These are phyloP conservation scores for Cryphonectria nitschkei DNA, from an alignment of 2,329 filamentous ascomycete species.

Conservation along the genomic window DNA sequence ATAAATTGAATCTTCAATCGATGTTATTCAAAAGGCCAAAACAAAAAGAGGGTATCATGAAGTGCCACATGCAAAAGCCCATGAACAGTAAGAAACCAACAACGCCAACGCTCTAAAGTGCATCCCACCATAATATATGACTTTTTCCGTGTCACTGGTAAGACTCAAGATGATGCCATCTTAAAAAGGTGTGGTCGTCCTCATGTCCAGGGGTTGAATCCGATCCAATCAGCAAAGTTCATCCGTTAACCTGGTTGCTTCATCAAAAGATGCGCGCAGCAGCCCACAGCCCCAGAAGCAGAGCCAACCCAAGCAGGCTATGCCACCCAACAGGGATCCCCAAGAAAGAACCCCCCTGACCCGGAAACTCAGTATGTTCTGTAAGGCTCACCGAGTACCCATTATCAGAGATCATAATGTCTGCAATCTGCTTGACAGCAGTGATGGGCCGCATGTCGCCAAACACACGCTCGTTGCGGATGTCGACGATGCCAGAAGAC, in stretches of 20 bases:
- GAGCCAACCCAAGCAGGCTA: neutral
- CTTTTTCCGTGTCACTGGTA: too few species aligned
- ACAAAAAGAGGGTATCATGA: neutral
- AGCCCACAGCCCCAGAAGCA: constrained; percentile 4
- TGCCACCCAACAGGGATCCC: constrained; percentile 12
- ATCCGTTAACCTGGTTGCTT: neutral
- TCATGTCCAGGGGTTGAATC: neutral
- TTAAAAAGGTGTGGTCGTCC: neutral
- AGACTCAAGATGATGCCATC: neutral
- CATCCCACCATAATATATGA: neutral
- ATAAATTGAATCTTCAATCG: neutral
- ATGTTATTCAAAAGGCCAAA: too few species aligned
- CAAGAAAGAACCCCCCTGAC: constrained; percentile 2
- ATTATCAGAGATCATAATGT: constrained; percentile 9
- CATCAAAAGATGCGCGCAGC: constrained; percentile 14
- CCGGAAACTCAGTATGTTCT: constrained; percentile 2
- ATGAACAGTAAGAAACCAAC: neutral
- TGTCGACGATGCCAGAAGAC: constrained; percentile 20
- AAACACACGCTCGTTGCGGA: constrained; percentile 1
- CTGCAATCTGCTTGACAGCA: constrained; percentile 1
- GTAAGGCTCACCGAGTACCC: neutral
- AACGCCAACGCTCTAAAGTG: constrained; percentile 2
- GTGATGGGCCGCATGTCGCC: constrained; percentile 7
- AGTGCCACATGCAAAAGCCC: neutral
- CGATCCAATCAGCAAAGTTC: neutral